Evolutionary conservation across 805 yeast genomes (phyloP).

Genomic region (Yarrowia yakushimensis): DNA sequence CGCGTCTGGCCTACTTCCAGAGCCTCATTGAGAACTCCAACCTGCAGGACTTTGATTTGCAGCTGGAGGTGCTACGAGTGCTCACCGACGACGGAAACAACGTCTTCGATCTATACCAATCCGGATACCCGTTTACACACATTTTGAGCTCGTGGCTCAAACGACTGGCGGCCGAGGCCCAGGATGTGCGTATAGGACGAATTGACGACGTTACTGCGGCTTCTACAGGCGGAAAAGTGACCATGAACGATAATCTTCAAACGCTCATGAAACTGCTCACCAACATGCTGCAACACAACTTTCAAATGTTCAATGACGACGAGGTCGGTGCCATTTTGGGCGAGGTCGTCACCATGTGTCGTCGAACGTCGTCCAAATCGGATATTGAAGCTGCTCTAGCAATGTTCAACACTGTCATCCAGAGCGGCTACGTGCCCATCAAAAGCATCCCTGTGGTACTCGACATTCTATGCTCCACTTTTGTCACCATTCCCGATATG

Average conservation of each 20-base stretch:
- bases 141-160: conserved; percentile 42
- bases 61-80: conserved; percentile 46
- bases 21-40: conserved; percentile 51
- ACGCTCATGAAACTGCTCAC: conserved; percentile 41
- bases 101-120: conserved; percentile 49
- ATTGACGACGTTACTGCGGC: conserved; percentile 31
- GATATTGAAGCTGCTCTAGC: conserved; percentile 43
- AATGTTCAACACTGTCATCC: conserved; percentile 45
- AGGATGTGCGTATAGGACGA: conserved; percentile 35
- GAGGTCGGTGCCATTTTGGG: conserved; percentile 41
- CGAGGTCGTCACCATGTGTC: conserved; percentile 41
- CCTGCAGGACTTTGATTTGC: conserved; percentile 52
- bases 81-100: conserved; percentile 54
- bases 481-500: conserved; percentile 41
- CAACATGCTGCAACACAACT: conserved; percentile 49
- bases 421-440: conserved; percentile 48
- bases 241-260: conserved; percentile 35
- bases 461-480: conserved; percentile 47
- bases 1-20: conserved; percentile 54
- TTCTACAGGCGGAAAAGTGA: conserved; percentile 33
- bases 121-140: conserved; percentile 43
- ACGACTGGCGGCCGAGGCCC: conserved; percentile 35
- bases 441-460: conserved; percentile 41
- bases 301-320: conserved; percentile 44
- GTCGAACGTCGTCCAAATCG: conserved; percentile 40